A percentile compares a stretch with the other conserved stretches of the same genome.
Conservation (phyloP, 164 flowering plant genomes). For the Litsea cubeba region DNA sequence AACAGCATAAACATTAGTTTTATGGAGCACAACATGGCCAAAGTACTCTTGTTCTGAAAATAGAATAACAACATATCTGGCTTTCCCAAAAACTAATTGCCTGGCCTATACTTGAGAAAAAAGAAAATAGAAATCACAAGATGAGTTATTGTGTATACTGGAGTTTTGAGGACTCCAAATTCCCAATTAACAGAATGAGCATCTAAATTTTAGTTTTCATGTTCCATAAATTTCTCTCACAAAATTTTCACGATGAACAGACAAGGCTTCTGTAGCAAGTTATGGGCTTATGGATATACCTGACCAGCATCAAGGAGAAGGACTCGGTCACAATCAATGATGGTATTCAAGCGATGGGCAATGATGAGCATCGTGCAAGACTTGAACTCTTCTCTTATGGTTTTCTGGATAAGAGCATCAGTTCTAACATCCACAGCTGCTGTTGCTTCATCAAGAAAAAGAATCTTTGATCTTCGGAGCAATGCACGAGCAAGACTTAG, state of each 20-base stretch:
- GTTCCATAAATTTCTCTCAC: too few species aligned
- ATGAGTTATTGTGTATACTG: neutral
- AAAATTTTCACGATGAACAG: neutral
- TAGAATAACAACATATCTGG: too few species aligned
- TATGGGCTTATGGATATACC: conserved; percentile 32
- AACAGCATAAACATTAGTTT: too few species aligned
- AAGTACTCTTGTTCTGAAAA: too few species aligned
- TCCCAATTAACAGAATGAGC: neutral
- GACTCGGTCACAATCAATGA: conserved; percentile 88
- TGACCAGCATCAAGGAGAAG: conserved; percentile 86
- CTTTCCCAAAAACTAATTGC: too few species aligned
- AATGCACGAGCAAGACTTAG: conserved; percentile 96
- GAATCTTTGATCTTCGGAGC: conserved; percentile 90
- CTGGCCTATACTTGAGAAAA: too few species aligned
- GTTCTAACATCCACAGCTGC: conserved; percentile 99
- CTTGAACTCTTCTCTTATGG: conserved; percentile 93
- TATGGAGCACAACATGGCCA: too few species aligned
- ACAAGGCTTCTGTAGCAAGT: conserved; percentile 7
- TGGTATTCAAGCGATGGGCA: conserved; percentile 93
- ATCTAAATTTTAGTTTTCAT: neutral
- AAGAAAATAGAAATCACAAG: too few species aligned
- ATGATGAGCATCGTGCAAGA: conserved; percentile 96
- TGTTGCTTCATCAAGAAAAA: conserved; percentile 99
- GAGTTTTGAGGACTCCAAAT: neutral
- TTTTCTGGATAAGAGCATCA: conserved; percentile 96